Conservation (phyloP, 768 basidiomycete species). For the Scleroderma bovista region DNA sequence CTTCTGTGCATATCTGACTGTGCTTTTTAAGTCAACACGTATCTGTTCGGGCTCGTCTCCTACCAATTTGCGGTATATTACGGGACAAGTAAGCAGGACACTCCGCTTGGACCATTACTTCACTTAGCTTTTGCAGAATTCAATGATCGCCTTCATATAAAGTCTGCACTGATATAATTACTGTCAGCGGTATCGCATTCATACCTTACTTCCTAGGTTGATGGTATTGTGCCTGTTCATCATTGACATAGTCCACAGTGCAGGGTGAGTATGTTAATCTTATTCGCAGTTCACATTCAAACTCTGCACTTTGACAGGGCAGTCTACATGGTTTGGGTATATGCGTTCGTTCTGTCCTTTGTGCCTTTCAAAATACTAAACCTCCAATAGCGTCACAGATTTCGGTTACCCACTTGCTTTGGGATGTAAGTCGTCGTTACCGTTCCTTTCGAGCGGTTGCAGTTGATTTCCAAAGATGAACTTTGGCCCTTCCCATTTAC, state of each 20-base stretch:
- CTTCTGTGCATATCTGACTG: not conserved
- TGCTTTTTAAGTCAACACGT: not conserved
- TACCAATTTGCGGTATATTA: conserved; percentile 35
- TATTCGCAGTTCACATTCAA: conserved; percentile 1
- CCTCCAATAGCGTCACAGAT: not conserved
- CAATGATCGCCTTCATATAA: not conserved
- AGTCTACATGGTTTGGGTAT: conserved; percentile 31
- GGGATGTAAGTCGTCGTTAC: not conserved
- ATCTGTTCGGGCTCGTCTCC: conserved; percentile 34
- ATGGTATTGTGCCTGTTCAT: conserved; percentile 31
- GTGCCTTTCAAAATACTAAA: not conserved
- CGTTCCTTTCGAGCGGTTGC: not conserved
- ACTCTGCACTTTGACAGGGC: conserved; percentile 5
- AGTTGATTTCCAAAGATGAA: conserved; percentile 24
- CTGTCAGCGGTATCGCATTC: not conserved
- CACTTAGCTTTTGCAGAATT: not conserved
- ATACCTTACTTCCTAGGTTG: conserved; percentile 11
- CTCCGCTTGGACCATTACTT: not conserved
- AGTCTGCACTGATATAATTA: not conserved
- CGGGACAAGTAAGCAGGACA: conserved; percentile 8
- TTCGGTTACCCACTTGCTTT: not conserved
- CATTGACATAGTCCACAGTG: conserved; percentile 35
- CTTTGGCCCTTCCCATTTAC: conserved; percentile 48
- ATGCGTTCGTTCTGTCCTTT: conserved; percentile 16
- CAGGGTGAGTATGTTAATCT: conserved; percentile 3